These are phyloP conservation scores for Alternaria atra DNA, from an alignment of 2,329 filamentous ascomycete genomes.

Conservation along the genomic window DNA sequence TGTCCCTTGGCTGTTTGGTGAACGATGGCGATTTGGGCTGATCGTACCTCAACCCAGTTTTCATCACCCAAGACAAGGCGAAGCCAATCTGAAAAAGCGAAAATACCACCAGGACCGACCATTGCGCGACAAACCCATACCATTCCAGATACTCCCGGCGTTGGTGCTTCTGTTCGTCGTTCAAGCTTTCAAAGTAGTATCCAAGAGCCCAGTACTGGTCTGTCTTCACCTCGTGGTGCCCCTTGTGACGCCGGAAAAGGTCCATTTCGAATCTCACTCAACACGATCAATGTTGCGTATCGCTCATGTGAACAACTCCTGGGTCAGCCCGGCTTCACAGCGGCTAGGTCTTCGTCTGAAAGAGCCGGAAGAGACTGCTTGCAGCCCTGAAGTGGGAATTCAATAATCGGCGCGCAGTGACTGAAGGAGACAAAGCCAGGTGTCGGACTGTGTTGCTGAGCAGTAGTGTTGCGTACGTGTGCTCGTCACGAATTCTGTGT, in stretches of 20 bases:
- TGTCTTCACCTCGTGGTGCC: conserved; percentile 35
- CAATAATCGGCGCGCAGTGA: neutral
- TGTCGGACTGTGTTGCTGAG: neutral
- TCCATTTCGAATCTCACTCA: conserved; percentile 21
- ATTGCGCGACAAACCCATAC: conserved; percentile 65
- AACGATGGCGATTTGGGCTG: conserved; percentile 55
- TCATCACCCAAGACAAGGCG: conserved; percentile 45
- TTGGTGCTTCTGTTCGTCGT: conserved; percentile 59
- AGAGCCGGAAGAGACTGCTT: neutral
- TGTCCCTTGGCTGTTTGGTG: conserved; percentile 42
- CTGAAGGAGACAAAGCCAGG: neutral
- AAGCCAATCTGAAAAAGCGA: conserved; percentile 54
- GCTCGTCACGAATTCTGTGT: conserved; percentile 14
- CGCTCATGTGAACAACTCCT: neutral
- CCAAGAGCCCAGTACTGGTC: conserved; percentile 48
- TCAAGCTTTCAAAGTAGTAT: conserved; percentile 64
- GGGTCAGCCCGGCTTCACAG: conserved; percentile 6
- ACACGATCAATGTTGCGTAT: conserved; percentile 1
- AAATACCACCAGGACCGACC: conserved; percentile 60
- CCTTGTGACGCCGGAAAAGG: conserved; percentile 31
- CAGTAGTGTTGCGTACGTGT: conserved; percentile 16
- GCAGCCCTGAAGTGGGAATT: neutral
- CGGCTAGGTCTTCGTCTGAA: neutral
- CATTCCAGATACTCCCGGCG: conserved; percentile 63
- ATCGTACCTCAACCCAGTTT: conserved; percentile 40